Percentiles rank a stretch among this genome's conserved stretches.
phyloP scores from a whole-genome alignment of 495 filamentous ascomycete species.

The Terfezia claveryi region DNA sequence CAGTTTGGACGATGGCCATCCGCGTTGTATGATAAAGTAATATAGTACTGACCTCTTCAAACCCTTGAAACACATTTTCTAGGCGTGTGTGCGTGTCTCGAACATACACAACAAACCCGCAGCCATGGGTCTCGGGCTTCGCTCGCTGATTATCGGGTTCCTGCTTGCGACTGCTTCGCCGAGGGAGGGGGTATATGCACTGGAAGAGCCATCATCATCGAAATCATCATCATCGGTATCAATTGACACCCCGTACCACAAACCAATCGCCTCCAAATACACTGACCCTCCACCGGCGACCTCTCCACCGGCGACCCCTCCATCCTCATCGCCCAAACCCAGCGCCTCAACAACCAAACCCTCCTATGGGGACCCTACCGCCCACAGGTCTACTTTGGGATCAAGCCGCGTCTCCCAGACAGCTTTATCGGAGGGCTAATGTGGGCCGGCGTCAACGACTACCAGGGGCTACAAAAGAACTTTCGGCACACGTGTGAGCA shows the following conservation, averaged over 20 bases:
- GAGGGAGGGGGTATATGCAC: no score
- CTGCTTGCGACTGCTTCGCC: no score
- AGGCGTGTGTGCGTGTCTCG: no score
- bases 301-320: neutral
- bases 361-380: slow-evolving; percentile 93
- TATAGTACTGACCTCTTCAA: no score
- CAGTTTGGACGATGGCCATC: no score
- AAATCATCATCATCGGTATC: neutral
- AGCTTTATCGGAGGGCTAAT: slow-evolving; percentile 66
- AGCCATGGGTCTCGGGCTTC: no score
- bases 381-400: slow-evolving; percentile 88
- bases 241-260: neutral
- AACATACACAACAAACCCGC: no score
- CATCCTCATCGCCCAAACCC: slow-evolving; percentile 30
- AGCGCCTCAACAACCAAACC: slow-evolving; percentile 50
- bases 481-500: slow-evolving; percentile 79
- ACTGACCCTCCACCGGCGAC: no score
- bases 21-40: no score
- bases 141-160: no score
- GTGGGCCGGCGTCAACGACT: slow-evolving; percentile 78
- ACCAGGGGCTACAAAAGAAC: slow-evolving; percentile 45
- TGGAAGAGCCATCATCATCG: neutral
- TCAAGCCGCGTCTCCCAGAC: slow-evolving; percentile 68
- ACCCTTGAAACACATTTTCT: no score
- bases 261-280: neutral